Percentiles rank a stretch among this genome's conserved stretches.
Conservation (phyloP, 129 eudicot species). For the Saussurea involucrata region DNA sequence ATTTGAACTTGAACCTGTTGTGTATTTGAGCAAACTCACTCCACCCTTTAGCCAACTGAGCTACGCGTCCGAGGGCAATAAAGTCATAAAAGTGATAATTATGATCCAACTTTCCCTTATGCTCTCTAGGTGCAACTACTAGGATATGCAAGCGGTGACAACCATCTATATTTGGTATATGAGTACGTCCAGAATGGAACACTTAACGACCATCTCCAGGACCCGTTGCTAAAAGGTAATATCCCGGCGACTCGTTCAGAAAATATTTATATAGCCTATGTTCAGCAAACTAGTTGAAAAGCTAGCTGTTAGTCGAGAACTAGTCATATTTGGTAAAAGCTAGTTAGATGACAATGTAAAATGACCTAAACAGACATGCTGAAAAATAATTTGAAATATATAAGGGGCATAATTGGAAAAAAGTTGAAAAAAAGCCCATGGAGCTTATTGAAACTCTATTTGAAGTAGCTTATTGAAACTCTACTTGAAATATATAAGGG, state of each 20-base stretch:
- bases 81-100: neutral
- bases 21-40: too few relatives aligned
- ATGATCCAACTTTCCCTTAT: neutral
- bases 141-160: conserved; percentile 46
- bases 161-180: conserved; percentile 42
- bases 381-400: neutral
- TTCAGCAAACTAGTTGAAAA: neutral
- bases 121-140: conserved; percentile 33
- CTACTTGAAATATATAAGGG: neutral
- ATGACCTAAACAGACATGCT: neutral
- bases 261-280: neutral
- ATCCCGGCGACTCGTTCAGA: neutral
- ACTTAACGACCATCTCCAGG: conserved; percentile 40
- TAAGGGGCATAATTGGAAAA: neutral
- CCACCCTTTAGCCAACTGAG: too few relatives aligned
- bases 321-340: neutral
- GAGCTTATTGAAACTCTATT: neutral
- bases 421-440: neutral
- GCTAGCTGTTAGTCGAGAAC: neutral
- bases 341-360: neutral
- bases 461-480: too few relatives aligned
- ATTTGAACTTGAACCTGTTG: too few relatives aligned
- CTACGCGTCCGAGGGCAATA: neutral
- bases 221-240: conserved; percentile 34
- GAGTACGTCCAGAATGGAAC: conserved; percentile 39